Evolutionary conservation across 2,329 filamentous ascomycete genomes (phyloP).

Genomic region (Sphaerulina musiva): DNA sequence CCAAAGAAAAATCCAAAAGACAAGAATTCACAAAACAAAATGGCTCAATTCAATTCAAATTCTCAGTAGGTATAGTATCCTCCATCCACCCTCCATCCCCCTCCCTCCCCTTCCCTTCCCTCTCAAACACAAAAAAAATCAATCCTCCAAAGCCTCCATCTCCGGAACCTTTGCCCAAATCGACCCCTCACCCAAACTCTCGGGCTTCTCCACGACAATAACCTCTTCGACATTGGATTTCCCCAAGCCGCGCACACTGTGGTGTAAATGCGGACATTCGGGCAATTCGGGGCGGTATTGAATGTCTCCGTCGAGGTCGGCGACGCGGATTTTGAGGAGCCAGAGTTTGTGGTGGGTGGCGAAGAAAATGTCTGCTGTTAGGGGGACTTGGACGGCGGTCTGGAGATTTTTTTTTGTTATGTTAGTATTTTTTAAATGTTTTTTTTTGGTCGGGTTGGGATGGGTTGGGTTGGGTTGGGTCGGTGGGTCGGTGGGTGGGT

Average conservation of each 20-base stretch:
- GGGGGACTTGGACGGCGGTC: conserved; percentile 26
- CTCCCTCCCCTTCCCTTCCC: too few relatives aligned
- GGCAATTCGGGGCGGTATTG: conserved; percentile 18
- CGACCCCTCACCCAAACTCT: background rate
- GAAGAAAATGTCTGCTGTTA: conserved; percentile 29
- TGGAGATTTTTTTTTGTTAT: conserved; percentile 11
- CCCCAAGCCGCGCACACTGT: conserved; percentile 21
- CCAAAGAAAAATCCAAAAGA: too few relatives aligned
- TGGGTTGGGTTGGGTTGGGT: background rate
- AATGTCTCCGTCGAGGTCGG: conserved; percentile 22
- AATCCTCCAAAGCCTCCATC: background rate
- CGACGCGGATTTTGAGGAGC: conserved; percentile 23
- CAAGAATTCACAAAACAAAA: too few relatives aligned
- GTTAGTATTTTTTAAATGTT: too few relatives aligned
- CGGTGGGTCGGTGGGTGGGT: background rate
- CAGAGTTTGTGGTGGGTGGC: conserved; percentile 16
- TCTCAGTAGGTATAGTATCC: too few relatives aligned
- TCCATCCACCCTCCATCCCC: too few relatives aligned
- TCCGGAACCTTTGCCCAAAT: conserved; percentile 16
- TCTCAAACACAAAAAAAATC: too few relatives aligned
- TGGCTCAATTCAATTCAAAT: too few relatives aligned
- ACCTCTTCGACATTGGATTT: conserved; percentile 23
- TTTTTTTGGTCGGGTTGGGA: background rate
- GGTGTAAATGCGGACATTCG: conserved; percentile 25
- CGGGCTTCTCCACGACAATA: conserved; percentile 19